Evolutionary conservation across 345 rosid genomes (phyloP).

Genomic region (Corchorus olitorius): DNA sequence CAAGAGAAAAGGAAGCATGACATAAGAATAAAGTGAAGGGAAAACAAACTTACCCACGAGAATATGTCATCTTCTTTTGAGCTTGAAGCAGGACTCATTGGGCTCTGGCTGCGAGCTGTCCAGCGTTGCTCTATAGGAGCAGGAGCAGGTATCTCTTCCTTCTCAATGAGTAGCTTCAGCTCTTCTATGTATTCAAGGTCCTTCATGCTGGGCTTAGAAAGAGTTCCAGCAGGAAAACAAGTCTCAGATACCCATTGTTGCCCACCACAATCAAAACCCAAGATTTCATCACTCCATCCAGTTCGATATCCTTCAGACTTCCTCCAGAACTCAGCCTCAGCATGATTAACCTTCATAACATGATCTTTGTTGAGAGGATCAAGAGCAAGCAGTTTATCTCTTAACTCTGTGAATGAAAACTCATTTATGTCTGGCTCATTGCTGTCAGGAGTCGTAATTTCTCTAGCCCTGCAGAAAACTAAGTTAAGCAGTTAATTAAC

Average conservation of each 20-base stretch:
- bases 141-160: constrained; percentile 79
- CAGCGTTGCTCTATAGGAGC: constrained; percentile 97
- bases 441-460: constrained; percentile 34
- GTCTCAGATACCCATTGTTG: constrained; percentile 99
- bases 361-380: constrained; percentile 91
- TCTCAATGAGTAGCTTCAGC: constrained; percentile 80
- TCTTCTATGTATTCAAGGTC: constrained; percentile 90
- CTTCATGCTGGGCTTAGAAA: constrained; percentile 83
- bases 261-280: constrained; percentile 99
- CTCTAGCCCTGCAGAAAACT: constrained; percentile 50
- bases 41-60: constrained; percentile 70
- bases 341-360: constrained; percentile 72
- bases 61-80: constrained; percentile 70
- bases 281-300: constrained; percentile 96
- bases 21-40: constrained; percentile 6
- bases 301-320: constrained; percentile 95
- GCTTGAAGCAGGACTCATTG: constrained; percentile 90
- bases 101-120: constrained; percentile 84
- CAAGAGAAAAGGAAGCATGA: background rate
- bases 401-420: constrained; percentile 81
- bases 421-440: constrained; percentile 60
- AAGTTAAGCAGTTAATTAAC: constrained; percentile 28
- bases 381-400: constrained; percentile 87
- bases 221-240: constrained; percentile 92
- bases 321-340: constrained; percentile 97